Evolutionary conservation across 2,329 filamentous ascomycete genomes (phyloP).

Genomic region (Penicillium rolfsii): DNA sequence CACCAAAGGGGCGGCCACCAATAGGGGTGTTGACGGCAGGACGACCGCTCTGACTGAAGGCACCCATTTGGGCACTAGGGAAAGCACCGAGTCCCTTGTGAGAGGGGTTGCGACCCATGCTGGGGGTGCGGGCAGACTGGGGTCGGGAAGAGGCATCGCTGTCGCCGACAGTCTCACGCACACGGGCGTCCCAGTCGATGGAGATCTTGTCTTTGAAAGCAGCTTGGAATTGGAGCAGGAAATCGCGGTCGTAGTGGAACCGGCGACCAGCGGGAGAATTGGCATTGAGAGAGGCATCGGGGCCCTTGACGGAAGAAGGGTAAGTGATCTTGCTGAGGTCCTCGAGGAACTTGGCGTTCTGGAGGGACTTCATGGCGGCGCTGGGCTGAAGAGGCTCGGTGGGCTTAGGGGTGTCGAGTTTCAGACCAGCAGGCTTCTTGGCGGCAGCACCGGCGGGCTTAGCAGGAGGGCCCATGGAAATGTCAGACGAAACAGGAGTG

Average conservation of each 20-base stretch:
- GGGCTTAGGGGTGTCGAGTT: slow-evolving; percentile 82
- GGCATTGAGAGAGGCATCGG: slow-evolving; percentile 86
- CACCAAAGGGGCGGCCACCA: slow-evolving; percentile 59
- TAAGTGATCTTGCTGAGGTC: slow-evolving; percentile 80
- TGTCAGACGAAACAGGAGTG: slow-evolving; percentile 52
- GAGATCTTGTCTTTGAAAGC: slow-evolving; percentile 98
- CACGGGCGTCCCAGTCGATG: slow-evolving; percentile 85
- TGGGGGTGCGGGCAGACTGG: slow-evolving; percentile 56
- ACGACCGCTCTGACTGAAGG: slow-evolving; percentile 55
- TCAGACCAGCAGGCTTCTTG: slow-evolving; percentile 87
- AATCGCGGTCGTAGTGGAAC: slow-evolving; percentile 94
- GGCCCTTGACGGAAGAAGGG: slow-evolving; percentile 79
- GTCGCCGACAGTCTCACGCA: slow-evolving; percentile 83
- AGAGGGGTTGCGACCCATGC: slow-evolving; percentile 56
- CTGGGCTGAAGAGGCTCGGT: slow-evolving; percentile 92
- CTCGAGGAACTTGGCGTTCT: slow-evolving; percentile 85
- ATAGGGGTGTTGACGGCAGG: slow-evolving; percentile 72
- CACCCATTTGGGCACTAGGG: slow-evolving; percentile 63
- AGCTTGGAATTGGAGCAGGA: slow-evolving; percentile 92
- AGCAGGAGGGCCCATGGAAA: slow-evolving; percentile 52
- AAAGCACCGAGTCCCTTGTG: slow-evolving; percentile 50
- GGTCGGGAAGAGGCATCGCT: slow-evolving; percentile 63
- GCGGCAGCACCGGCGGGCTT: slow-evolving; percentile 55
- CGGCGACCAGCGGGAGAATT: slow-evolving; percentile 71
- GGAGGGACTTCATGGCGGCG: slow-evolving; percentile 88